phyloP scores from a whole-genome alignment of 192 early-diverging fungal genomes.

The Glomus cerebriforme region DNA sequence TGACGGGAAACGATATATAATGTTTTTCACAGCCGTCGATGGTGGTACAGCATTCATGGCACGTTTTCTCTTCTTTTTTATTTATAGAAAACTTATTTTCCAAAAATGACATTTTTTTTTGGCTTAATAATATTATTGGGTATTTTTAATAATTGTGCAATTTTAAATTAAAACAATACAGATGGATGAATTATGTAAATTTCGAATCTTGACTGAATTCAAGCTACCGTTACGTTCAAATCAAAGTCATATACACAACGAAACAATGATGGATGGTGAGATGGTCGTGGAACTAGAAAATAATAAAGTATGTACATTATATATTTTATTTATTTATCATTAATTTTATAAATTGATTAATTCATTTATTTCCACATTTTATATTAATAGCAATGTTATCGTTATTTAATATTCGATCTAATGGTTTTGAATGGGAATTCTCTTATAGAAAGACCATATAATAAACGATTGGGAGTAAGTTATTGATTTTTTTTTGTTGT shows the following conservation, averaged over 20 bases:
- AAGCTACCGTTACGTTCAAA: conserved; percentile 48
- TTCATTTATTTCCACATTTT: background rate
- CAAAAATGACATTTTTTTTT: no score
- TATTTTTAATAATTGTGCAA: background rate
- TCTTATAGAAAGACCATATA: conserved; percentile 56
- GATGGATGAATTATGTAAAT: conserved; percentile 70
- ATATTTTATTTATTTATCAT: background rate
- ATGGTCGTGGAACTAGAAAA: conserved; percentile 62
- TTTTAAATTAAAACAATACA: conserved; percentile 32
- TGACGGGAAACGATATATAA: conserved; percentile 50
- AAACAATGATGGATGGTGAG: conserved; percentile 76
- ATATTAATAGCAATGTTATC: conserved; percentile 39
- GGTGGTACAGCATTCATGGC: conserved; percentile 52
- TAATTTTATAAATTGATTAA: background rate
- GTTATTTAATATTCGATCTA: conserved; percentile 62
- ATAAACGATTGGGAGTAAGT: conserved; percentile 62
- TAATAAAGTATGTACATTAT: conserved; percentile 38
- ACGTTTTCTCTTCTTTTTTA: conserved; percentile 7
- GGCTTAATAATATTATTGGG: no score
- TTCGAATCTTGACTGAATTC: conserved; percentile 55
- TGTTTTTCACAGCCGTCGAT: conserved; percentile 44
- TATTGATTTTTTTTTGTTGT: background rate
- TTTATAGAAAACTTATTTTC: background rate
- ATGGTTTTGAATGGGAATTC: conserved; percentile 58
- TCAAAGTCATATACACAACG: conserved; percentile 46